Base-by-base conservation (phyloP, 495 filamentous ascomycete genomes). In the Tricharina praecox region DNA sequence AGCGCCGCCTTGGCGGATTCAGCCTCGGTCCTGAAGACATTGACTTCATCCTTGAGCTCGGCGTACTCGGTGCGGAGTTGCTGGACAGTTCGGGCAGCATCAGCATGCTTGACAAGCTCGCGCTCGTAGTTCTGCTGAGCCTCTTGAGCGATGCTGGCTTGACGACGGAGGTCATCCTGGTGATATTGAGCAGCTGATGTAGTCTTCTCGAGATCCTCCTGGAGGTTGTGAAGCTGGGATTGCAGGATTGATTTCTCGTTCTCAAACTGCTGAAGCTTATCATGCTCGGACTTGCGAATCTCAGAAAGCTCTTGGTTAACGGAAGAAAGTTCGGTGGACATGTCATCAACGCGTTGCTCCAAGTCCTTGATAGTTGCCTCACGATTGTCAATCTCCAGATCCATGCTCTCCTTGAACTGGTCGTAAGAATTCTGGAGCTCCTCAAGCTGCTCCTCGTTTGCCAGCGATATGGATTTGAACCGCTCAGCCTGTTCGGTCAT, bases 101-200 rank as follows among this genome's bases (percentile, higher is more conserved):
- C 85, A 2, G 85, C 87, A 60, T 99, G 92, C 62, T 87, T 93
- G 55, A 93, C 75, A 1, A 96, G 71, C 55, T 96, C 92, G 43
- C 72, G 75, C 61, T 99, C 92, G 55, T 99, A 99, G 50, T 88
- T 85, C 53, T 92, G 79, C 61, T 96, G 92, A 4, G 90, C 86
- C 58, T 82, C 82, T 45, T 83, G 75, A 2, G 92, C 82, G 59
- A 99, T 99, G 20, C 85, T 78, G 19, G 87, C 86, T 64, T 99
- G 92, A 1, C 82, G 81, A 44, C 88, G 85, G 16, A 96, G 68
- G 55, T 96, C 87, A 46, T 87, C 81, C 63, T 88, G 82, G 59
- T 90, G 81, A 62, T 79, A 82, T 45, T 77, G 70, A n/a, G 80
- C 76, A 20, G 82, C 73, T 16, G 78, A 78, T 42, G 73, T 70